Evolutionary conservation across 139 green algal genomes (phyloP), one percentile per base, ranked within the genome.

Genomic region (Picochlorum sp.): DNA sequence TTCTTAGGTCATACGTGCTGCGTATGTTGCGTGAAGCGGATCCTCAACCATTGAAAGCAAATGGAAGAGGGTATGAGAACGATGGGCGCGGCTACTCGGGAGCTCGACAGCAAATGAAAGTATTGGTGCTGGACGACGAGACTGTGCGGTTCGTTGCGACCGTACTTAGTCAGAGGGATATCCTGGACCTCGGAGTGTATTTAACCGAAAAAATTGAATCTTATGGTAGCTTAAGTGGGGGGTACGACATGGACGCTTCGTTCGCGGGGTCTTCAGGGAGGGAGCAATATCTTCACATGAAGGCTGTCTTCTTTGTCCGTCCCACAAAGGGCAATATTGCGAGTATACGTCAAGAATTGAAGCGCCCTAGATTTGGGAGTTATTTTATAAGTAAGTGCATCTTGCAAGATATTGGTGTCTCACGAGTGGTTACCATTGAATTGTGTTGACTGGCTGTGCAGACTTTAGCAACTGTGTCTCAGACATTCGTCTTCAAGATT

Each of bases 171-270:
- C 78, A 95, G 40, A 84, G 76, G n/a, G 91, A 97, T 41, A 87
- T 97, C 33, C 72, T 90, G 28, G 82, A 94, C 54, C 76, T 89
- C 25, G 84, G 90, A 57, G 88, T 96, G 9, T 92, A 94, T 61
- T 76, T 95, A 30, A 74, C 96, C n/a, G 86, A 97, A 73, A 54
- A 68, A 2, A 54, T 97, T 5, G 89, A 95, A 22, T 47, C 39
- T 2, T 47, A 16, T 25, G 39, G 22, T n/a, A 47, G 39, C 2
- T 26, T 20, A n/a, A 47, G 39, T 47, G 39, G 20, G 39, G 39
- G 22, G n/a, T n/a, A n/a, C n/a, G n/a, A n/a, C n/a, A n/a, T n/a
- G n/a, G n/a, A n/a, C n/a, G n/a, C n/a, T n/a, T n/a, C n/a, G n/a
- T n/a, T n/a, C n/a, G n/a, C n/a, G n/a, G 53, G 26, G 0, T 64